phyloP scores from a whole-genome alignment of 371 early-diverging fungal genomes.

The Synchytrium microbalum region DNA sequence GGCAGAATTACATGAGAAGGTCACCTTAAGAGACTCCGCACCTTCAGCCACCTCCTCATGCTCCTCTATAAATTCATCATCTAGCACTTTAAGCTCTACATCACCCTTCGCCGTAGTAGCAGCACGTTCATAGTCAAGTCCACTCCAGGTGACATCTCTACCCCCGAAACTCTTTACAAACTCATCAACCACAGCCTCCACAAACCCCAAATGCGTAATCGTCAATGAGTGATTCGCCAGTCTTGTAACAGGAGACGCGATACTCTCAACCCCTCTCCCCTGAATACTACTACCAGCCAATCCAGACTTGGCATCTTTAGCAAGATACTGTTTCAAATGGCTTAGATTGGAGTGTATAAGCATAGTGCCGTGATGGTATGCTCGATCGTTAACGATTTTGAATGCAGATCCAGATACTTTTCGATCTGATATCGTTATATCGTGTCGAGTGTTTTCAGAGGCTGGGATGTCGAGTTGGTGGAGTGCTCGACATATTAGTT shows the following conservation, averaged over 20 bases:
- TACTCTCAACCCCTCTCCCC: conserved; percentile 82
- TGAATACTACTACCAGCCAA: conserved; percentile 41
- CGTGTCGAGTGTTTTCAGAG: conserved; percentile 78
- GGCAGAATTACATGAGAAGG: not conserved
- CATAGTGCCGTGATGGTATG: conserved; percentile 98
- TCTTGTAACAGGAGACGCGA: conserved; percentile 79
- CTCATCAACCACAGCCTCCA: conserved; percentile 62
- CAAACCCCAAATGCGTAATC: conserved; percentile 74
- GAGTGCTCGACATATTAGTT: conserved; percentile 70
- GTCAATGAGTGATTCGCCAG: conserved; percentile 71
- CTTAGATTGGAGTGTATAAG: conserved; percentile 79
- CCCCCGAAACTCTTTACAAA: conserved; percentile 48
- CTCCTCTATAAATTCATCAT: conserved; percentile 28
- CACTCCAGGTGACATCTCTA: conserved; percentile 1
- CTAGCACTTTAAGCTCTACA: conserved; percentile 19
- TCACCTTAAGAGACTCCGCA: not conserved
- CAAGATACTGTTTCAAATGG: conserved; percentile 48
- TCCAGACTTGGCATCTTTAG: not conserved
- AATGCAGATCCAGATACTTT: conserved; percentile 94
- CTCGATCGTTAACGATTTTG: conserved; percentile 70
- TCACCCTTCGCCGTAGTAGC: conserved; percentile 22
- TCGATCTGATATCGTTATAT: conserved; percentile 69
- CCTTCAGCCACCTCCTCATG: conserved; percentile 40
- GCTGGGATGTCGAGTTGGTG: conserved; percentile 77
- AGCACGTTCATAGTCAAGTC: conserved; percentile 5